These are phyloP conservation scores for Suillus subaureus DNA, from an alignment of 768 basidiomycete genomes.

Conservation along the genomic window DNA sequence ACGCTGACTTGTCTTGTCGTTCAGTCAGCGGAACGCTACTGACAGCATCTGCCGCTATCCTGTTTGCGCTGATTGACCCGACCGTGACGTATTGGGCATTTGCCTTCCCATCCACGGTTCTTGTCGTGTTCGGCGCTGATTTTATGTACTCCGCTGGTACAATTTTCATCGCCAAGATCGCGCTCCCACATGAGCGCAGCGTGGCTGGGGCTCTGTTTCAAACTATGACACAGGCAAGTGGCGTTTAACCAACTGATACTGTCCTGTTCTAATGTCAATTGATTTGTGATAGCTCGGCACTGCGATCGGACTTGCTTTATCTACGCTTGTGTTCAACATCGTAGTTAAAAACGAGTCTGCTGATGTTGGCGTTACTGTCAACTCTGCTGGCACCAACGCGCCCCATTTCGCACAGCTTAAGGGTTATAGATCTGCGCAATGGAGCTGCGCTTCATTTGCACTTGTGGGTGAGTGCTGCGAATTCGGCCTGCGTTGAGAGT, in stretches of 20 bases:
- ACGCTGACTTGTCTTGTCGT: not conserved
- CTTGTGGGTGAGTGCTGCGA: conserved; percentile 47
- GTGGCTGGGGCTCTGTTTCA: conserved; percentile 77
- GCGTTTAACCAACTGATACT: not conserved
- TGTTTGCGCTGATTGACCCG: conserved; percentile 70
- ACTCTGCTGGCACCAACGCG: conserved; percentile 30
- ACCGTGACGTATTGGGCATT: conserved; percentile 69
- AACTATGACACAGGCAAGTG: conserved; percentile 69
- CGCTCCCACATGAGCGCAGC: conserved; percentile 70
- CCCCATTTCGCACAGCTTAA: conserved; percentile 41
- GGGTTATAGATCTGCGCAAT: conserved; percentile 66
- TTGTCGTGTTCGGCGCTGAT: conserved; percentile 75
- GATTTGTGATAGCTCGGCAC: conserved; percentile 54
- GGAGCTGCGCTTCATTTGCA: conserved; percentile 61
- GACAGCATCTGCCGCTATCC: conserved; percentile 57
- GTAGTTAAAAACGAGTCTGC: conserved; percentile 39
- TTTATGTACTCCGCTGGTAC: conserved; percentile 68
- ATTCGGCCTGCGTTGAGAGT: not conserved
- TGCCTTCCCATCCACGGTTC: conserved; percentile 66
- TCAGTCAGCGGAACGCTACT: conserved; percentile 59
- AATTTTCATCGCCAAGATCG: conserved; percentile 69
- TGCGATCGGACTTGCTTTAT: conserved; percentile 68
- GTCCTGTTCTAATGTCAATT: not conserved
- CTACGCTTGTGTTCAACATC: conserved; percentile 69
- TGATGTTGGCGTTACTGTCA: conserved; percentile 33